Base-by-base conservation (phyloP, 2,329 filamentous ascomycete genomes). In the Sporothrix sp. region DNA sequence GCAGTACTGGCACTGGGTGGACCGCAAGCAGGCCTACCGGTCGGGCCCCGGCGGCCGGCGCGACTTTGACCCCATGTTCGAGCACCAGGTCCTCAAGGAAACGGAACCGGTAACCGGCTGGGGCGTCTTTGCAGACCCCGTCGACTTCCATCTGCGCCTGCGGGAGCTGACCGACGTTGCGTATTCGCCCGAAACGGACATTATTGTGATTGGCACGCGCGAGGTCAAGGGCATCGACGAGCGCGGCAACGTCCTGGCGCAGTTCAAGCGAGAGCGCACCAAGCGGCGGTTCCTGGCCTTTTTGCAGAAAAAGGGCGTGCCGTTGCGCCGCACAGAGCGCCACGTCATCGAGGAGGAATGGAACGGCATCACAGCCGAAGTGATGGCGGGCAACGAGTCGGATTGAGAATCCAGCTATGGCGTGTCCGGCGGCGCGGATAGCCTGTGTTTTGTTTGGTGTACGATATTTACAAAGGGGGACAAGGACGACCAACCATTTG, bases 1-100 rank as follows among this genome's bases (percentile, higher is more conserved):
- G 11, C 76, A 79, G 58, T 79, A 78, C 62, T 76, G 74, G 74
- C 73, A 74, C 45, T 79, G 71, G 70, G 57, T 71, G 3, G 64
- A 64, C 8, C 60, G 52, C 13, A 51, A 40, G 18, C 35, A 56
- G 3, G 50, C 51, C 7, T 25, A 51, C 21, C 23, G 21, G 16
- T 37, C 43, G 2, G 36, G 44, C 4, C 30, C 39, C 1, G 48
- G 36, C 9, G 39, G 44, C 10, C 44, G 67, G 27, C 58, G 59
- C 7, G 64, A 58, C 16, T 57, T 66, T 13, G 65, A 65, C 21
- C 47, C 60, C 20, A 57, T 65, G 43, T 74, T 79, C 48, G 72
- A 78, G 63, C 76, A 79, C 55, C 75, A 78, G 57, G 71, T 78
- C 1, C 66, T 79, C 4, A 69, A 68, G 39, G 68, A 72, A 14